Conservation (phyloP, 257 asterid species). For the Jacaranda copaia region DNA sequence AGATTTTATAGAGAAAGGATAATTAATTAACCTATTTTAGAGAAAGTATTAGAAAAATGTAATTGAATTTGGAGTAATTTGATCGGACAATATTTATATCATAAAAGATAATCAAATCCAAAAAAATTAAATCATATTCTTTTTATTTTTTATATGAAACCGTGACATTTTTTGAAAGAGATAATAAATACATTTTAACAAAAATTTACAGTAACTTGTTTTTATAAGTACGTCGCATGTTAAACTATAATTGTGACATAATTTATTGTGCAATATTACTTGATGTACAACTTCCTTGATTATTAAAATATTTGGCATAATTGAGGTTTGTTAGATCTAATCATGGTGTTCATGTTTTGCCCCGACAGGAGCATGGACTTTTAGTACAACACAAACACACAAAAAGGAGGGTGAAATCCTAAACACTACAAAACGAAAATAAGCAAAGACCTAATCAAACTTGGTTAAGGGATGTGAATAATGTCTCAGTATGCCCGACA, state of each 20-base stretch:
- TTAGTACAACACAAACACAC: conserved; percentile 6
- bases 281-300: background rate
- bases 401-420: background rate
- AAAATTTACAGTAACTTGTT: no score
- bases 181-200: no score
- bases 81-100: no score
- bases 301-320: no score
- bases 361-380: conserved; percentile 27
- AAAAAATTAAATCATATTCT: no score
- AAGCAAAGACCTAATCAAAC: background rate
- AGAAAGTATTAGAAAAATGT: no score
- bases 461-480: conserved; percentile 30
- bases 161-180: no score
- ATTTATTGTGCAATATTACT: background rate
- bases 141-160: no score
- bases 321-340: background rate
- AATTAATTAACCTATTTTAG: no score
- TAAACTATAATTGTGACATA: background rate
- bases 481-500: conserved; percentile 52
- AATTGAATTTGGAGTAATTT: no score
- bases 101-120: no score
- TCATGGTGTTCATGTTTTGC: conserved; percentile 27
- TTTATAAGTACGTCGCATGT: conserved; percentile 4
- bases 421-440: conserved; percentile 11
- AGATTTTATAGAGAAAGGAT: background rate